Percentiles rank a stretch among this genome's conserved stretches.
Evolutionary conservation across 2,329 filamentous ascomycete species (phyloP).

Genomic region (Leptographium lundbergii): DNA sequence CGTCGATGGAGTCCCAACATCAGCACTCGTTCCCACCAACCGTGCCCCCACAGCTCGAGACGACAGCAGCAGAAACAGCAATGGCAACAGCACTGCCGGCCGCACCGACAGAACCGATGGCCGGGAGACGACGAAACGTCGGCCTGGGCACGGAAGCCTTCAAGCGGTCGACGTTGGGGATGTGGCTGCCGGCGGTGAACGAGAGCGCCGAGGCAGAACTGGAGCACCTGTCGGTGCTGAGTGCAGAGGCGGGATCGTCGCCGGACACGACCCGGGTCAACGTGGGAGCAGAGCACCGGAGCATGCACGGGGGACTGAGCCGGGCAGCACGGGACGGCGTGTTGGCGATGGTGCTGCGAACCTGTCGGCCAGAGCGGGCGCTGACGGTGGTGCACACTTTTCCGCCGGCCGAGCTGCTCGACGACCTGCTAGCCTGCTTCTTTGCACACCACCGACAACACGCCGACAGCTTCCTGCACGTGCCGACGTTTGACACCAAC

Average conservation of each 20-base stretch:
- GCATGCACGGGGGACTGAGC: conserved; percentile 30
- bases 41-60: background rate
- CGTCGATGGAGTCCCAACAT: background rate
- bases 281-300: conserved; percentile 14
- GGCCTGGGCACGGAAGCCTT: conserved; percentile 27
- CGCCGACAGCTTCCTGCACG: conserved; percentile 48
- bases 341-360: conserved; percentile 49
- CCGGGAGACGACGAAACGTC: background rate
- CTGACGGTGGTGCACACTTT: conserved; percentile 46
- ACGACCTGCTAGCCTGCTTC: conserved; percentile 49
- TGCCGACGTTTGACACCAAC: conserved; percentile 44
- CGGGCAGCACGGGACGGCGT: conserved; percentile 44
- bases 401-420: conserved; percentile 45
- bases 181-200: conserved; percentile 35
- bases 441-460: conserved; percentile 43
- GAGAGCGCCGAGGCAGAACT: conserved; percentile 33
- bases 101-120: background rate
- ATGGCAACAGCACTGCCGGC: background rate
- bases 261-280: conserved; percentile 22
- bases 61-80: background rate
- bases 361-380: conserved; percentile 36
- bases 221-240: conserved; percentile 30
- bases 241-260: conserved; percentile 21
- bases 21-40: background rate
- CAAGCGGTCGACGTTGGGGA: conserved; percentile 37